These are phyloP conservation scores for Nicotiana otophora DNA, from an alignment of 257 asterid genomes.

Conservation along the genomic window DNA sequence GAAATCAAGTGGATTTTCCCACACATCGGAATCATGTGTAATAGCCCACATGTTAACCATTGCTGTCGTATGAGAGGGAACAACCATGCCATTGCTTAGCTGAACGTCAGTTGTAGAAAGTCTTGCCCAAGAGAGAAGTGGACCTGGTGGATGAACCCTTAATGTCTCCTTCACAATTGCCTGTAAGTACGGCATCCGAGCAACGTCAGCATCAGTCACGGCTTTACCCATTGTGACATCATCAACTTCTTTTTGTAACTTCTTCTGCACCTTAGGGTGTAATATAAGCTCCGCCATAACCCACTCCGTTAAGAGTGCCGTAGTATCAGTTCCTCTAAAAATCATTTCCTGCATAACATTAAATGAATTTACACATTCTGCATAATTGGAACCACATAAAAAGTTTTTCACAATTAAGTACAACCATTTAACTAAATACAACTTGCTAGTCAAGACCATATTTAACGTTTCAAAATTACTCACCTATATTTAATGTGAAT, in stretches of 20 bases:
- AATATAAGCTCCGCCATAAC: constrained; percentile 42
- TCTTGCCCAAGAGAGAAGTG: constrained; percentile 52
- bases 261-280: constrained; percentile 30
- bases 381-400: background rate
- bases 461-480: no score
- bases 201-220: constrained; percentile 21
- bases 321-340: constrained; percentile 52
- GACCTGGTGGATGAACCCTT: constrained; percentile 53
- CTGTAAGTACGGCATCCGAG: constrained; percentile 30
- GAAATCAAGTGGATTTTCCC: constrained; percentile 33
- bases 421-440: constrained; percentile 36
- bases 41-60: constrained; percentile 68
- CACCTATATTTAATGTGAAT: background rate
- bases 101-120: constrained; percentile 32
- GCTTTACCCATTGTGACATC: background rate
- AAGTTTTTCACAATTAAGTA: constrained; percentile 24
- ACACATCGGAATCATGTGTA: constrained; percentile 32
- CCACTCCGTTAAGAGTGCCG: constrained; percentile 50
- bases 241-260: constrained; percentile 23
- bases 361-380: background rate
- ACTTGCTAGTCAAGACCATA: no score
- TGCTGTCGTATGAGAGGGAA: constrained; percentile 42
- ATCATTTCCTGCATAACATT: constrained; percentile 39
- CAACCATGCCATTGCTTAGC: constrained; percentile 41
- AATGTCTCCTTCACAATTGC: constrained; percentile 46